Percentiles rank a stretch among this genome's conserved stretches.
phyloP scores from a whole-genome alignment of 768 basidiomycete genomes.

The Pleurotus salmoneostramineus region DNA sequence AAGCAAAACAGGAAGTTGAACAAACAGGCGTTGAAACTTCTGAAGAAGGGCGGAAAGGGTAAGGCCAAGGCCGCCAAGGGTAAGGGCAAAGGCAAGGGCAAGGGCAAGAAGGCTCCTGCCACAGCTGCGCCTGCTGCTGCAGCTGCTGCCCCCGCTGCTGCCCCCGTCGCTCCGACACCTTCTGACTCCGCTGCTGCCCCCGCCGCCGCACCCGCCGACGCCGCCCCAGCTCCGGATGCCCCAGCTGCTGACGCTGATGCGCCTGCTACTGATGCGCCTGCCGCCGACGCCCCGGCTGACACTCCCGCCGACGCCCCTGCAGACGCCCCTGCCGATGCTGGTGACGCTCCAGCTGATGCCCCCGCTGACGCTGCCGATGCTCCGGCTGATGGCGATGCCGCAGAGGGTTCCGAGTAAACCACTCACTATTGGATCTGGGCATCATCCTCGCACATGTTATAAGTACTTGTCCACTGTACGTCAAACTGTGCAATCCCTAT shows the following conservation, averaged over 20 bases:
- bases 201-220: background rate
- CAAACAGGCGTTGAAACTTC: background rate
- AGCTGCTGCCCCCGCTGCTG: background rate
- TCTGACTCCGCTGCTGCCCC: background rate
- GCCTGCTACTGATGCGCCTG: background rate
- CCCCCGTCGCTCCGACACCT: background rate
- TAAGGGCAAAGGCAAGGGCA: no score
- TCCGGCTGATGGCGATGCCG: no score
- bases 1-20: background rate
- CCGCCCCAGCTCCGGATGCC: background rate
- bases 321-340: background rate
- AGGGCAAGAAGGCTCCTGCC: no score
- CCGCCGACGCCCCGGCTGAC: background rate
- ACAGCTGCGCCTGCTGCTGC: background rate
- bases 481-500: no score
- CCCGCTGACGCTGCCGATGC: no score
- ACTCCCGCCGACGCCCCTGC: background rate
- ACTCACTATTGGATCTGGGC: no score
- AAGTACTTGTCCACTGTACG: no score
- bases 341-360: background rate
- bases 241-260: background rate
- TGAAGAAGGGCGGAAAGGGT: background rate
- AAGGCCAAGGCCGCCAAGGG: background rate
- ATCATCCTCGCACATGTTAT: no score
- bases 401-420: no score